phyloP scores from a whole-genome alignment of 768 basidiomycete species.

The Phlegmacium glaucopus region DNA sequence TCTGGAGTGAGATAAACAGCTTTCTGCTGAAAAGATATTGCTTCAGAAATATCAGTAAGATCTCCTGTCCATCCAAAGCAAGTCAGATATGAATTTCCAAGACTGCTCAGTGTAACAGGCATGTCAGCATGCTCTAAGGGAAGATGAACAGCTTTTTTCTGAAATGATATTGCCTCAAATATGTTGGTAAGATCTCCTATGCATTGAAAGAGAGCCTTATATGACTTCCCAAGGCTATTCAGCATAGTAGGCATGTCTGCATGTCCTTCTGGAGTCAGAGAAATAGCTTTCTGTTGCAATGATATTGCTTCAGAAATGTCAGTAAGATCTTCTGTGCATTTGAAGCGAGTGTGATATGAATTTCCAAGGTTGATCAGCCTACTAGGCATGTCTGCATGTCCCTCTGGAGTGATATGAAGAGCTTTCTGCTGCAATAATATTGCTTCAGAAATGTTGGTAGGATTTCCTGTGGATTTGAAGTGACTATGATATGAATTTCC shows the following conservation, averaged over 20 bases:
- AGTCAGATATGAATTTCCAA: neutral
- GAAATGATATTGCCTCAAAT: neutral
- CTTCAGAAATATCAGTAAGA: slow-evolving; percentile 11
- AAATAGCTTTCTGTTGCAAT: slow-evolving; percentile 5
- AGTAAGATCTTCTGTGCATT: neutral
- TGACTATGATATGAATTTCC: neutral
- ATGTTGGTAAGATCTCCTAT: neutral
- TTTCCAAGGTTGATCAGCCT: slow-evolving; percentile 3
- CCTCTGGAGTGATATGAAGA: slow-evolving; percentile 1
- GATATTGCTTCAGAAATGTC: neutral
- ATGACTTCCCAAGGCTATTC: neutral
- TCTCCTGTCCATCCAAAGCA: slow-evolving; percentile 6
- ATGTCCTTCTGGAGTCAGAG: neutral
- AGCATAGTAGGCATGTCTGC: neutral
- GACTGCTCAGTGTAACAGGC: neutral
- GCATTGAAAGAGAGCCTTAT: neutral
- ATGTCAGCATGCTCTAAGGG: neutral
- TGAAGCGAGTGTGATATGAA: neutral
- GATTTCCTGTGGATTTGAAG: slow-evolving; percentile 6
- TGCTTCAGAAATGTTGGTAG: slow-evolving; percentile 13
- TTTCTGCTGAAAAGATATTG: slow-evolving; percentile 6
- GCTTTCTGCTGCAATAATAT: slow-evolving; percentile 8
- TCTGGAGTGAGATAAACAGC: slow-evolving; percentile 4
- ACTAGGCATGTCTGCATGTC: slow-evolving; percentile 1
- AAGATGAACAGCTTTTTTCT: neutral